Conservation (phyloP, 2,329 filamentous ascomycete species). For the Rhynchosporium secalis region DNA sequence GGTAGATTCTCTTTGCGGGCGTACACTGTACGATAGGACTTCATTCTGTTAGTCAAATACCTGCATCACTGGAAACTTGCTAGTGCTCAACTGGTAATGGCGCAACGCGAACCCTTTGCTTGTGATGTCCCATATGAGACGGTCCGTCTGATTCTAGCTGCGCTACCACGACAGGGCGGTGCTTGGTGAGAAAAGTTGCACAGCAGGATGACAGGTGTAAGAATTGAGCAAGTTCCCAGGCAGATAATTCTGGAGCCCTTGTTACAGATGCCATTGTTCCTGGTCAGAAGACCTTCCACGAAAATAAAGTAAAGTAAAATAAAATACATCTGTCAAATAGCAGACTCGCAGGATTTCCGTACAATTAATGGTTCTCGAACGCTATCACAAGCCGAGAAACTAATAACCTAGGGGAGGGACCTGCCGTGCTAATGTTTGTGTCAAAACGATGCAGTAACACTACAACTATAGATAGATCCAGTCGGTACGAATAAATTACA, state of each 20-base stretch:
- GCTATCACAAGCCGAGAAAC: slow-evolving; percentile 7
- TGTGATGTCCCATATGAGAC: slow-evolving; percentile 2
- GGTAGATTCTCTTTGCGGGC: background rate
- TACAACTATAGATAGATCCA: background rate
- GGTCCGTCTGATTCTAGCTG: slow-evolving; percentile 3
- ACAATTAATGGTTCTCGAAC: too few species aligned
- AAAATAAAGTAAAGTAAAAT: too few species aligned
- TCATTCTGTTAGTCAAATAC: too few species aligned
- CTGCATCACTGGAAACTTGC: background rate
- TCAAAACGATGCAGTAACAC: background rate
- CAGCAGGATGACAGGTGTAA: too few species aligned
- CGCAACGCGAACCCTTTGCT: background rate
- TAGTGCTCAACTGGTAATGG: background rate
- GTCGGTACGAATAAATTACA: background rate
- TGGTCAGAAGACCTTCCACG: too few species aligned
- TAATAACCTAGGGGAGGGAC: background rate
- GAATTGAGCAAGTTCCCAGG: too few species aligned
- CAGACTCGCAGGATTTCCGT: too few species aligned
- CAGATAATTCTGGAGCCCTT: too few species aligned
- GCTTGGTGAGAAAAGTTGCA: too few species aligned
- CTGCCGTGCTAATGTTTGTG: background rate
- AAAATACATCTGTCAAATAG: too few species aligned
- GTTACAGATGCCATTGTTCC: too few species aligned
- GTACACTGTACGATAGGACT: background rate
- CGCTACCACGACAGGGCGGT: background rate